These are phyloP conservation scores for Ceratocystis lukuohia DNA, from an alignment of 2,329 filamentous ascomycete genomes.

Conservation along the genomic window DNA sequence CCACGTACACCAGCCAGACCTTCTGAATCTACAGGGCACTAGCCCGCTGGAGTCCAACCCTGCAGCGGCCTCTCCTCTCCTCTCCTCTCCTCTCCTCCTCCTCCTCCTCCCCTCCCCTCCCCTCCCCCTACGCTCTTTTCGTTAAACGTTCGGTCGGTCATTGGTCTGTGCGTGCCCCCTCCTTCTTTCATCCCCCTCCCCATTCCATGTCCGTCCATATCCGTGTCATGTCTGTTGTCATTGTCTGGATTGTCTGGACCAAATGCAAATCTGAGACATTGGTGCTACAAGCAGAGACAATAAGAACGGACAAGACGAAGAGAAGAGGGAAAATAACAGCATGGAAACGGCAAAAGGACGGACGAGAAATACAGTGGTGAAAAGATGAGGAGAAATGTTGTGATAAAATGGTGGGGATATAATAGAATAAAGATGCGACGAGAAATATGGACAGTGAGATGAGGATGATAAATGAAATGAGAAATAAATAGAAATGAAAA, in stretches of 20 bases:
- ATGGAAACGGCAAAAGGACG: not conserved
- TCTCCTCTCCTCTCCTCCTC: not conserved
- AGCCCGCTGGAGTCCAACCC: not conserved
- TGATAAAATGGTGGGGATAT: not conserved
- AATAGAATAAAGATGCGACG: not conserved
- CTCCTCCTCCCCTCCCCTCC: too few species aligned
- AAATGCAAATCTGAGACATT: not conserved
- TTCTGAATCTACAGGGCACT: not conserved
- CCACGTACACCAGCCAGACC: too few species aligned
- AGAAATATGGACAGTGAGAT: not conserved
- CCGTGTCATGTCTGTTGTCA: constrained; percentile 8
- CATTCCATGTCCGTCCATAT: not conserved
- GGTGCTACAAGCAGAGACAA: constrained; percentile 5
- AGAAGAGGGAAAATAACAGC: not conserved
- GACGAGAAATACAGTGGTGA: not conserved
- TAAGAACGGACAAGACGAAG: not conserved
- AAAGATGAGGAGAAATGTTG: not conserved
- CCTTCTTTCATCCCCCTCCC: not conserved
- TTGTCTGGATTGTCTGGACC: constrained; percentile 7
- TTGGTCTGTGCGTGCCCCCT: not conserved
- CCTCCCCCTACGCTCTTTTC: not conserved
- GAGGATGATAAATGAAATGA: not conserved
- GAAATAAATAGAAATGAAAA: not conserved
- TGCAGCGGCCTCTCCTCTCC: not conserved
- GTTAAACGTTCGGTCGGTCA: not conserved